A percentile compares a stretch with the other conserved stretches of the same genome.
Conservation (phyloP, 371 early-diverging fungal genomes). For the Umbelopsis sp. region DNA sequence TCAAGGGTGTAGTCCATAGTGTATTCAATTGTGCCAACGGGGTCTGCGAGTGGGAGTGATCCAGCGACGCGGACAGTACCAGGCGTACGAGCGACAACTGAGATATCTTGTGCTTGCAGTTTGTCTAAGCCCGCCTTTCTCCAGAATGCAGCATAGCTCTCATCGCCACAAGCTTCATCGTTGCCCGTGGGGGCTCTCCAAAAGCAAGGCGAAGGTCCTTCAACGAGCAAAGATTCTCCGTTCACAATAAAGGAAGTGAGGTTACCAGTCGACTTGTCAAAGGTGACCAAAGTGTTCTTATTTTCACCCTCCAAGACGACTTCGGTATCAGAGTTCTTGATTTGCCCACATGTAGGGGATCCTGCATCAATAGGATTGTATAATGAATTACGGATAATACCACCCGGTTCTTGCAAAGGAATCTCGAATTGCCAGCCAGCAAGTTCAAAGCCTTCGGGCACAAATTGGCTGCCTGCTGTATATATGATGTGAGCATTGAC, state of each 20-base stretch:
- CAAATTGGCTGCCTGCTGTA: not conserved
- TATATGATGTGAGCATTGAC: not conserved
- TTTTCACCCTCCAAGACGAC: not conserved
- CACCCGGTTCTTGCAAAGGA: not conserved
- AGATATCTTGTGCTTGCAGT: not conserved
- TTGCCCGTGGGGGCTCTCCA: slow-evolving; percentile 19
- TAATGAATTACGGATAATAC: not conserved
- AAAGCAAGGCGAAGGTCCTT: slow-evolving; percentile 5
- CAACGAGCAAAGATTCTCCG: not conserved
- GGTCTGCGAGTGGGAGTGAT: not conserved
- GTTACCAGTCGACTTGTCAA: slow-evolving; percentile 7
- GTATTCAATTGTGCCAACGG: not conserved
- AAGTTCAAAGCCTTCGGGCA: not conserved
- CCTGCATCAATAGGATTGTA: not conserved
- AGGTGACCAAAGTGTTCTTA: not conserved
- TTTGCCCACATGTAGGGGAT: not conserved
- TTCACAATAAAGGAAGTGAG: not conserved
- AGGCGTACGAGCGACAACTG: not conserved
- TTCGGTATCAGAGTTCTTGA: not conserved
- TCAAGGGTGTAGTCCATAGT: not conserved
- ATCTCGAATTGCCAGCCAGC: slow-evolving; percentile 17
- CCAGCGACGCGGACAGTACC: slow-evolving; percentile 13
- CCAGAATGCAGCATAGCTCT: slow-evolving; percentile 13
- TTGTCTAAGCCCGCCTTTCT: slow-evolving; percentile 2
- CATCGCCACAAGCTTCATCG: slow-evolving; percentile 1